phyloP scores from a whole-genome alignment of 768 basidiomycete species.

The Podaxis sp. region DNA sequence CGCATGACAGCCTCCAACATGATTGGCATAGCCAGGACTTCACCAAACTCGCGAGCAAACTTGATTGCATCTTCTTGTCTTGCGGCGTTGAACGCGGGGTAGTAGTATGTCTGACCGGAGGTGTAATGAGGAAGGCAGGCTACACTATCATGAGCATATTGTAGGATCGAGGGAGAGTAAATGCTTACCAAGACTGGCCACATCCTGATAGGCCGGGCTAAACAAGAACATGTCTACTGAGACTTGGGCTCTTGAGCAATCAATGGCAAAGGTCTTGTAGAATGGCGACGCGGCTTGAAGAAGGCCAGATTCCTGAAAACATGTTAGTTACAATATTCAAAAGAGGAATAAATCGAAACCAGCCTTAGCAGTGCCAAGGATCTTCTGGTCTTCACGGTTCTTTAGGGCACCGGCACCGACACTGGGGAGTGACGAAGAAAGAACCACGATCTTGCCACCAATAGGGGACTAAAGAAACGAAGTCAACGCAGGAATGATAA shows the following conservation, averaged over 20 bases:
- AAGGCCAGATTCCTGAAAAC: conserved; percentile 74
- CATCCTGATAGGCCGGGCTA: conserved; percentile 89
- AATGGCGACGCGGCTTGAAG: conserved; percentile 92
- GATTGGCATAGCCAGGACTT: conserved; percentile 65
- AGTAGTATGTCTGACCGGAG: conserved; percentile 96
- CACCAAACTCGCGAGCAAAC: conserved; percentile 96
- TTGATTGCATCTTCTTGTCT: conserved; percentile 95
- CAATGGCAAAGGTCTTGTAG: conserved; percentile 99
- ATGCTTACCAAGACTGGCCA: conserved; percentile 78
- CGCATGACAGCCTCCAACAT: conserved; percentile 98
- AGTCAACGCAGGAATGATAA: not conserved
- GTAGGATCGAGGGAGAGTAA: not conserved
- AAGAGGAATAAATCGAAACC: not conserved
- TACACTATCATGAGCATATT: conserved; percentile 22
- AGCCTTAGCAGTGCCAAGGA: conserved; percentile 92
- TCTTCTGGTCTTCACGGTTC: conserved; percentile 94
- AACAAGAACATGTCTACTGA: conserved; percentile 99
- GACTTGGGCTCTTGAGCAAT: conserved; percentile 94
- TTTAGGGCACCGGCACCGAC: conserved; percentile 89
- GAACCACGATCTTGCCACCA: conserved; percentile 89
- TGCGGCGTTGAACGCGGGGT: conserved; percentile 95
- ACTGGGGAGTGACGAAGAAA: conserved; percentile 84
- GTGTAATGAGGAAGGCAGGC: conserved; percentile 96
- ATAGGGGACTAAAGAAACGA: conserved; percentile 66
- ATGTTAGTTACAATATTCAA: not conserved